phyloP scores from a whole-genome alignment of 495 filamentous ascomycete species.

The Cetradonia linearis region DNA sequence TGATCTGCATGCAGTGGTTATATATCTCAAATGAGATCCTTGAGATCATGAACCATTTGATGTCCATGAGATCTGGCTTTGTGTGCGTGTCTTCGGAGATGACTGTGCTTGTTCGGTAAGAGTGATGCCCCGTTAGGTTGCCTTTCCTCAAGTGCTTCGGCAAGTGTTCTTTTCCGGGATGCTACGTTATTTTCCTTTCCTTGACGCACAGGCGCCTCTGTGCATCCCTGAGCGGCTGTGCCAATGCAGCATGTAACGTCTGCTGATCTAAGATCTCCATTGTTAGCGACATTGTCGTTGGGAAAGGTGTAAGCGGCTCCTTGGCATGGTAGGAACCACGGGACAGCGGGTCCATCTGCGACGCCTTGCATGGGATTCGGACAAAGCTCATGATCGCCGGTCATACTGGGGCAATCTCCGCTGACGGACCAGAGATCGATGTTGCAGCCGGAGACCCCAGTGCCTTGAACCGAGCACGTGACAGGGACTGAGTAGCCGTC shows the following conservation, averaged over 20 bases:
- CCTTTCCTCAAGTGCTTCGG: background rate
- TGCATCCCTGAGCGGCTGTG: conserved; percentile 23
- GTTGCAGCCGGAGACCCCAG: conserved; percentile 26
- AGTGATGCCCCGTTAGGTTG: background rate
- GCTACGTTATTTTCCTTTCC: conserved; percentile 13
- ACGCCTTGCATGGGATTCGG: conserved; percentile 20
- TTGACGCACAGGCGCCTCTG: conserved; percentile 7
- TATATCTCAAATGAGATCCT: conserved; percentile 2
- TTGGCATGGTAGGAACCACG: conserved; percentile 25
- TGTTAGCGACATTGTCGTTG: conserved; percentile 25
- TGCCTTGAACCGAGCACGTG: conserved; percentile 22
- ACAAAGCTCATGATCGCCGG: conserved; percentile 18
- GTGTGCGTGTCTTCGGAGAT: conserved; percentile 8
- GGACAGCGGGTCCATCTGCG: conserved; percentile 17
- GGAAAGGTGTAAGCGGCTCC: conserved; percentile 29
- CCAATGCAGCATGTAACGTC: conserved; percentile 27
- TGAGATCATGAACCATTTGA: background rate
- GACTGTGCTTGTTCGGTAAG: conserved; percentile 1
- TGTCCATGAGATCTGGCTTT: conserved; percentile 5
- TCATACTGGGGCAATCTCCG: conserved; percentile 13
- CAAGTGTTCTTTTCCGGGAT: conserved; percentile 5
- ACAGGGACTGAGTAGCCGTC: conserved; percentile 28
- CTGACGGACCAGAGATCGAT: conserved; percentile 23
- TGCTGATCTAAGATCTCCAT: conserved; percentile 13
- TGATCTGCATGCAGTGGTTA: background rate